phyloP scores from a whole-genome alignment of 2,329 filamentous ascomycete species.

The Phialocephala sp. region DNA sequence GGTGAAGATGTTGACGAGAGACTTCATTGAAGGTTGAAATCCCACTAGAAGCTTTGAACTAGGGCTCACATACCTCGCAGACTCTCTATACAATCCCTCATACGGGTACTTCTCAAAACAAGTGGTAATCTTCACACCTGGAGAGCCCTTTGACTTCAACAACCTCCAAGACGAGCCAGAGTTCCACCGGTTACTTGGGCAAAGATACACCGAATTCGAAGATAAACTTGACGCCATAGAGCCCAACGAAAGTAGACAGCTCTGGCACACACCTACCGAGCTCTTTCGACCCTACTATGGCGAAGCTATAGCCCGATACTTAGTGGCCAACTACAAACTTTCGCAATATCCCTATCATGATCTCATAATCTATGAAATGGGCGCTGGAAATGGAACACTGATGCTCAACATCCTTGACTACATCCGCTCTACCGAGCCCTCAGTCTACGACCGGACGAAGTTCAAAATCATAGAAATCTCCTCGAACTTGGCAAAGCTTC shows the following conservation, averaged over 20 bases:
- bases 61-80: constrained; percentile 52
- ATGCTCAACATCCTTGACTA: constrained; percentile 99
- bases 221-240: constrained; percentile 78
- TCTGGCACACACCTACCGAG: constrained; percentile 99
- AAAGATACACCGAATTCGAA: constrained; percentile 89
- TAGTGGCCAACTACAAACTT: constrained; percentile 95
- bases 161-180: constrained; percentile 80
- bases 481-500: constrained; percentile 76
- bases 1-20: constrained; percentile 96
- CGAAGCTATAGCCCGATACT: constrained; percentile 94
- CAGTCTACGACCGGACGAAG: constrained; percentile 91
- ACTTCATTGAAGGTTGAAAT: constrained; percentile 84
- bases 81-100: constrained; percentile 90
- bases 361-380: constrained; percentile 98
- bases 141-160: constrained; percentile 89
- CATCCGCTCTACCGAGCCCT: constrained; percentile 85
- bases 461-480: constrained; percentile 98
- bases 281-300: constrained; percentile 96
- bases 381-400: constrained; percentile 93
- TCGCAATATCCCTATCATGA: constrained; percentile 95
- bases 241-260: constrained; percentile 75
- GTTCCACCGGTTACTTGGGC: constrained; percentile 78
- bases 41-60: background rate
- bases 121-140: constrained; percentile 93
- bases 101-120: constrained; percentile 98